Evolutionary conservation across 106 monocot species (phyloP).

Genomic region (Apostasia ramifera): DNA sequence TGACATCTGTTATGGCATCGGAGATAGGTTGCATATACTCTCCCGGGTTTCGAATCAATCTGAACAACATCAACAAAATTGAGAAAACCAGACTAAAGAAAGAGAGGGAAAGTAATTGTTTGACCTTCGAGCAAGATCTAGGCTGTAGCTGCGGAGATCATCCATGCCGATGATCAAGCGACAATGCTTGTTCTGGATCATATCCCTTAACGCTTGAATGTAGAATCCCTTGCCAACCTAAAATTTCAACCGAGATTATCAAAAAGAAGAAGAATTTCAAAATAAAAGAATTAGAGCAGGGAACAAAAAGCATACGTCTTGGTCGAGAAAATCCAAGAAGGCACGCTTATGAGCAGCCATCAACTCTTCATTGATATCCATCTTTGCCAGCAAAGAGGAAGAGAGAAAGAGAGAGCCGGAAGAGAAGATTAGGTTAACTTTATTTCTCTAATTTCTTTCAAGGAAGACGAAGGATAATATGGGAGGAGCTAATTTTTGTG

Average conservation of each 20-base stretch:
- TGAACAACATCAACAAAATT: conserved; percentile 12
- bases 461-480: too few species aligned
- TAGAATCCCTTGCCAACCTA: conserved; percentile 73
- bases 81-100: neutral
- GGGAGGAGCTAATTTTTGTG: too few species aligned
- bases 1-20: conserved; percentile 71
- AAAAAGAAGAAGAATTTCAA: neutral
- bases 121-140: conserved; percentile 83
- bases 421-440: neutral
- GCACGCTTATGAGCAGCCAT: conserved; percentile 81
- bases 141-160: conserved; percentile 77
- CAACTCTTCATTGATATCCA: conserved; percentile 90
- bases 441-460: neutral
- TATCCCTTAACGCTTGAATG: conserved; percentile 65
- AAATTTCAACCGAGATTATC: neutral
- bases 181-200: conserved; percentile 64
- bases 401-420: conserved; percentile 8
- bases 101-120: neutral
- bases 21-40: conserved; percentile 87
- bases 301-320: conserved; percentile 44
- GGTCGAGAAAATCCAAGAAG: conserved; percentile 80
- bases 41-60: conserved; percentile 77
- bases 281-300: neutral
- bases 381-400: conserved; percentile 13
- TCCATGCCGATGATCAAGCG: conserved; percentile 79